These are phyloP conservation scores for Morella rubra DNA, from an alignment of 306 rosid species.

Conservation along the genomic window DNA sequence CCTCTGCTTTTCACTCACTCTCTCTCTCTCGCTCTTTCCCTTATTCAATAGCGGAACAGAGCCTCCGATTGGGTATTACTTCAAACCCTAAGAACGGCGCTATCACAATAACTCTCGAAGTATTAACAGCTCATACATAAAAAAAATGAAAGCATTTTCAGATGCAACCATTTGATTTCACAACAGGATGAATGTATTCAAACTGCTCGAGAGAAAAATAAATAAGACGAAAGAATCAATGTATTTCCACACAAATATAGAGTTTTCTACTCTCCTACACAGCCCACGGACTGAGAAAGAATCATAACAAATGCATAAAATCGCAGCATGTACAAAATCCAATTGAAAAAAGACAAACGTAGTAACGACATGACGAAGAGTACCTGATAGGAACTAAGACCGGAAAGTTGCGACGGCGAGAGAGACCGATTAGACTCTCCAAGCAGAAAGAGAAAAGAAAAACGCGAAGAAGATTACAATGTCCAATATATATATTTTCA, in stretches of 20 bases:
- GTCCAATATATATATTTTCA: neutral
- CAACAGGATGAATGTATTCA: neutral
- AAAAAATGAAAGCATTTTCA: slow-evolving; percentile 1
- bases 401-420: slow-evolving; percentile 6
- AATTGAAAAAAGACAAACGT: neutral
- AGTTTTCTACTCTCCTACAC: too few species aligned
- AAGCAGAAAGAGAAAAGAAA: neutral
- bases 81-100: neutral
- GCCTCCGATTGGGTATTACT: neutral
- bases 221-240: neutral
- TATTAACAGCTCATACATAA: neutral
- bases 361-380: neutral
- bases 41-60: neutral
- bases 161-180: neutral
- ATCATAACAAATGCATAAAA: neutral
- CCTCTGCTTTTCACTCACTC: neutral
- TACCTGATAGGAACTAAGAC: slow-evolving; percentile 7
- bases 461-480: neutral
- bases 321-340: neutral
- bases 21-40: too few species aligned
- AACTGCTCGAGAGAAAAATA: neutral
- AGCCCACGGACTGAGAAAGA: neutral
- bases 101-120: neutral
- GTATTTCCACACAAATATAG: neutral
- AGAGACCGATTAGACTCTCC: neutral